phyloP scores from a whole-genome alignment of 176 grass and related monocot genomes.

The Elaeis guineensis region DNA sequence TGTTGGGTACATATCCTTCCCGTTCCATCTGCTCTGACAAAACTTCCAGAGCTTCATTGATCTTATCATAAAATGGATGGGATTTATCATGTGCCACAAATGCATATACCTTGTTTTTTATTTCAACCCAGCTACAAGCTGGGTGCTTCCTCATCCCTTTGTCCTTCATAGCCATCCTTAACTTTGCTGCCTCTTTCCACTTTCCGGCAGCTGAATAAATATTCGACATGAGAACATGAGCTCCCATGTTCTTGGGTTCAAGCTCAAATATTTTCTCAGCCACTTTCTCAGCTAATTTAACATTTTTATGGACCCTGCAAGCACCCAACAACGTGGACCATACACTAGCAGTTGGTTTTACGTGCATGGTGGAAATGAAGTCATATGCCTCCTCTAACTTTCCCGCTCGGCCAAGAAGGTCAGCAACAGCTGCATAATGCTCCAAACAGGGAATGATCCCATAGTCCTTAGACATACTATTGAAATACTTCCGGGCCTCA shows the following conservation, averaged over 20 bases:
- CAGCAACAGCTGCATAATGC: conserved; percentile 48
- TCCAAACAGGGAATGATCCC: conserved; percentile 48
- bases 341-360: conserved; percentile 60
- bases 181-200: conserved; percentile 54
- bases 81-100: conserved; percentile 62
- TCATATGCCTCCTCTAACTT: conserved; percentile 55
- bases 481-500: conserved; percentile 46
- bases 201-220: conserved; percentile 56
- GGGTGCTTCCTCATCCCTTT: conserved; percentile 63
- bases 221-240: conserved; percentile 60
- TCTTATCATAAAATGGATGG: conserved; percentile 55
- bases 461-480: conserved; percentile 46
- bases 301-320: conserved; percentile 59
- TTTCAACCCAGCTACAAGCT: conserved; percentile 75
- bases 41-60: conserved; percentile 43
- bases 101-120: conserved; percentile 45
- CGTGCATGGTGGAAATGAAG: conserved; percentile 59
- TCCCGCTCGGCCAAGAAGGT: conserved; percentile 51
- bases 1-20: conserved; percentile 55
- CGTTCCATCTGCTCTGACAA: conserved; percentile 47
- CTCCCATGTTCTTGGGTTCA: conserved; percentile 48
- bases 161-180: conserved; percentile 47
- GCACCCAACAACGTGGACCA: conserved; percentile 65
- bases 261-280: conserved; percentile 50
- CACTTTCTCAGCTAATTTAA: conserved; percentile 44